Base-by-base conservation (phyloP, 2,329 filamentous ascomycete genomes). In the Daldinia eschscholtzii region DNA sequence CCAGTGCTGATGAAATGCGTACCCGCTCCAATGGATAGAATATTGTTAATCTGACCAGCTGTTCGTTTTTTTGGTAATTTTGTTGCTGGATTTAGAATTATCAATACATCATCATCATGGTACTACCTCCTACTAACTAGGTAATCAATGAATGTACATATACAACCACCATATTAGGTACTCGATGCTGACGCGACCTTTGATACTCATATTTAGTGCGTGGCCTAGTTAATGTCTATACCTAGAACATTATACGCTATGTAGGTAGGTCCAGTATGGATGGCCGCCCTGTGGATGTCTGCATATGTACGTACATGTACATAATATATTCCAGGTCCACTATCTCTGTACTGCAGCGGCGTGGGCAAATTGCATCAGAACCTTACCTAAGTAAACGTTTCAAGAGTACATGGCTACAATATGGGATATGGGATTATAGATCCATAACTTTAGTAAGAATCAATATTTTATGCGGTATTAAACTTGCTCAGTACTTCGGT, bases 321-420 rank as follows among this genome's bases (percentile, higher is more conserved):
- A 28, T 57, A 55, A 41, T 57, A 57, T 53, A 59, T 55, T 56
- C 59, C 20, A 48, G 28, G 13, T 61, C 33, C 23, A 57, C 48
- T 56, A 35, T 7, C 41, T 28, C 57, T 44, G 58, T 50, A 53
- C 26, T 44, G 52, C 42, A n/a, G 60, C 20, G 56, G 65, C 60
- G 55, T 53, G 64, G 59, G 13, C 53, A 64, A 64, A 67, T 67
- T 67, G 44, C 57, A 67, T 61, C 57, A 67, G 61, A 64, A 64
- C 52, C 58, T 65, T 61, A 67, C 12, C 53, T 60, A 52, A 30
- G 56, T n/a, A 42, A 55, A 55, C 30, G 52, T 55, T 55, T 55
- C 33, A 55, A 35, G 13, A 39, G 20, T 20, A 55, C 46, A 12
- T 30, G 20, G n/a, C 6, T 42, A 52, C 15, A 23, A 7, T 7